Evolutionary conservation across 2,329 filamentous ascomycete genomes (phyloP), one percentile per base, ranked within the genome.

Genomic region (Xenoacremonium recifei): DNA sequence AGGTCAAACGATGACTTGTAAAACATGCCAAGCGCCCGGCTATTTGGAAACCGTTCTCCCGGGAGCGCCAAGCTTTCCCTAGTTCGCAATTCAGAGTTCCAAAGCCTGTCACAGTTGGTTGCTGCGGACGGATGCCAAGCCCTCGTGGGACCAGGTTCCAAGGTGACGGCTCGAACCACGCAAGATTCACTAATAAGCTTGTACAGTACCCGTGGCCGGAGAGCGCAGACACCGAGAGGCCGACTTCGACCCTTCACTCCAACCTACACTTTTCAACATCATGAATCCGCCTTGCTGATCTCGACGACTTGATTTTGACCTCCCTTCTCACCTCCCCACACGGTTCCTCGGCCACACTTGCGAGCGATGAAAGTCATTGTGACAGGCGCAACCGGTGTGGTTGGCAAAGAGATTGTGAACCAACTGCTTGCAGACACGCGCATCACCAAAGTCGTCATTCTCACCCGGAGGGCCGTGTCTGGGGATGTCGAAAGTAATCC

Each of bases 301-400:
- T 48, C 43, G 34, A 33, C 17, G 37, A 21, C 9, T 27, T 29
- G 50, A 37, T 17, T 18, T 13, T 11, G 15, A 17, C 29, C 12
- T 32, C 30, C 16, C 21, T 16, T 25, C 27, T 30, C 30, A 20
- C 18, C 35, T 21, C 9, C 9, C 23, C 9, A 13, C 9, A 9
- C 9, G 9, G 9, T 9, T 27, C 13, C 23, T 9, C 9, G 23
- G 13, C 23, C 9, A 27, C 23, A 9, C 13, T 13, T 9, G 13
- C 7, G 5, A 36, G 21, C 32, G 18, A 82, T 83, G 79, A 81
- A 82, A 56, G 65, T 83, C 52, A 73, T 84, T 44, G 64, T 84
- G 25, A 71, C 75, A 6, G 80, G 80, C 35, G 67, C 67, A 17
- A 84, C 78, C n/a, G 80, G 80, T 49, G 72, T 73, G 52, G 70